A percentile compares a stretch with the other conserved stretches of the same genome.
phyloP scores from a whole-genome alignment of 805 yeast genomes.

The Saccharomyces mikatae region DNA sequence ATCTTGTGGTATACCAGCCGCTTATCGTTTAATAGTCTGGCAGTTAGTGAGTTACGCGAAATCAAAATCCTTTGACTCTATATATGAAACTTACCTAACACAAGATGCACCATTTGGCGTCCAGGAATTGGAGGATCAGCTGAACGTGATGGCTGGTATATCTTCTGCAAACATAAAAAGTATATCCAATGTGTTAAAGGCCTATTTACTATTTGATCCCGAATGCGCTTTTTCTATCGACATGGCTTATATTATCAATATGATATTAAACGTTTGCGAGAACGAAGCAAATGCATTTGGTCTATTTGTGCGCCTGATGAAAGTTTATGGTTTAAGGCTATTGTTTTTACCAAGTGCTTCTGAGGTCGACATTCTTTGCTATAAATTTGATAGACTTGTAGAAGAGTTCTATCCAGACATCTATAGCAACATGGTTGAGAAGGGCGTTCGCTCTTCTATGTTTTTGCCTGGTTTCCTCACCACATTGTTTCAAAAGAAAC shows the following conservation, averaged over 20 bases:
- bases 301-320: constrained; percentile 70
- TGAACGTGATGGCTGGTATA: constrained; percentile 36
- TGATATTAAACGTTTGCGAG: constrained; percentile 58
- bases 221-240: constrained; percentile 96
- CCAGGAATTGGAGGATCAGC: neutral
- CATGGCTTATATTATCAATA: constrained; percentile 82
- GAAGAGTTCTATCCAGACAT: constrained; percentile 68
- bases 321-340: constrained; percentile 63
- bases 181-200: constrained; percentile 64
- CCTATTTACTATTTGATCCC: constrained; percentile 72
- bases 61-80: constrained; percentile 34
- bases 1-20: constrained; percentile 67
- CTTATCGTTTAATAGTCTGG: constrained; percentile 83
- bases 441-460: constrained; percentile 86
- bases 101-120: constrained; percentile 59
- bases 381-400: constrained; percentile 81
- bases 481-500: constrained; percentile 80
- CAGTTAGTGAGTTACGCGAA: constrained; percentile 74
- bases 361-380: constrained; percentile 69
- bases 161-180: constrained; percentile 52
- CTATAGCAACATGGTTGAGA: constrained; percentile 65
- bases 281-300: constrained; percentile 74
- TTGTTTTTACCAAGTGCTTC: constrained; percentile 83
- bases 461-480: constrained; percentile 95
- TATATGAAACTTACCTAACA: constrained; percentile 35